Evolutionary conservation across 805 yeast genomes (phyloP).

Genomic region (Yamadazyma paraphyllophila): DNA sequence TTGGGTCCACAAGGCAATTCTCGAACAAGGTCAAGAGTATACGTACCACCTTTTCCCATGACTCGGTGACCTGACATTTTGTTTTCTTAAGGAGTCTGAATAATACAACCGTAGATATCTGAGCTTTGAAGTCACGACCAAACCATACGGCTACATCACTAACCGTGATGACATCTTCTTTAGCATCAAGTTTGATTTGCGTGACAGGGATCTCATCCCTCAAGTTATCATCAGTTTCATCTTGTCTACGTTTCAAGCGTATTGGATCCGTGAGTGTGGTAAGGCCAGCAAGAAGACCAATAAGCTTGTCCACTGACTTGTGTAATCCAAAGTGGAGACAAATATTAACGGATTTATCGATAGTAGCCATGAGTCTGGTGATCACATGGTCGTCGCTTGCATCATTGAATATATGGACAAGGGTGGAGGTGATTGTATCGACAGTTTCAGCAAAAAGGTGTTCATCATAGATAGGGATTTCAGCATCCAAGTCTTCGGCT

Average conservation of each 20-base stretch:
- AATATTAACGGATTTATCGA: slow-evolving; percentile 80
- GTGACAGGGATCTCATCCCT: slow-evolving; percentile 46
- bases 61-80: slow-evolving; percentile 45
- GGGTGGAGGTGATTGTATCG: slow-evolving; percentile 63
- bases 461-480: slow-evolving; percentile 60
- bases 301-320: slow-evolving; percentile 60
- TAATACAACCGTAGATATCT: slow-evolving; percentile 79
- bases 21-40: slow-evolving; percentile 66
- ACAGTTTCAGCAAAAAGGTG: slow-evolving; percentile 66
- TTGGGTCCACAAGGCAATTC: slow-evolving; percentile 67
- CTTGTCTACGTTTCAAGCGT: slow-evolving; percentile 13
- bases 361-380: slow-evolving; percentile 79
- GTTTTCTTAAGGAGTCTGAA: slow-evolving; percentile 72
- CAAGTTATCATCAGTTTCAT: slow-evolving; percentile 26
- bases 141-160: slow-evolving; percentile 79
- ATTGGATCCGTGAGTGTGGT: slow-evolving; percentile 55
- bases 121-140: slow-evolving; percentile 91
- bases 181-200: slow-evolving; percentile 49
- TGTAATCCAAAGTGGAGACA: slow-evolving; percentile 62
- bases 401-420: slow-evolving; percentile 76
- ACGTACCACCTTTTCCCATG: slow-evolving; percentile 63
- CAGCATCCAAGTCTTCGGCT: slow-evolving; percentile 17
- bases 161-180: slow-evolving; percentile 63
- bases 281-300: slow-evolving; percentile 64
- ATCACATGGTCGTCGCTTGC: slow-evolving; percentile 90